These are phyloP conservation scores for Leccinum fibrillosum DNA, from an alignment of 768 basidiomycete species.

Conservation along the genomic window DNA sequence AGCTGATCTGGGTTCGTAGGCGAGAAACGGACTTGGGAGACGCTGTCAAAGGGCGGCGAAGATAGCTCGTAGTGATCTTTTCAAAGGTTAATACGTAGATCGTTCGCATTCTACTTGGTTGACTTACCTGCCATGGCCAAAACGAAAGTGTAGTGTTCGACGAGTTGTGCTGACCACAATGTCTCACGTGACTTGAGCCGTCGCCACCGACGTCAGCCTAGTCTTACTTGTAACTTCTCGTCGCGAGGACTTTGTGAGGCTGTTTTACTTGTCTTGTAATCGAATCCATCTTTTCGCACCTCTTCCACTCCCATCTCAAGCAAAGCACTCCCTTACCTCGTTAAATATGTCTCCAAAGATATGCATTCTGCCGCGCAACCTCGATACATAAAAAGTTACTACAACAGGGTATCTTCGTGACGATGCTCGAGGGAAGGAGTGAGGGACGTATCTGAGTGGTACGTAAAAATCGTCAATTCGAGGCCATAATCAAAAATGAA, in stretches of 20 bases:
- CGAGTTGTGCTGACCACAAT: too few relatives aligned
- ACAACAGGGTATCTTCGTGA: slow-evolving; percentile 37
- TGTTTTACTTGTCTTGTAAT: neutral
- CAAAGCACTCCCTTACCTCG: too few relatives aligned
- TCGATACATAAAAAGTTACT: slow-evolving; percentile 30
- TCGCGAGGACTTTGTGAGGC: slow-evolving; percentile 6
- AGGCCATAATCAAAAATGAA: slow-evolving; percentile 23
- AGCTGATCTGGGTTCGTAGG: slow-evolving; percentile 76
- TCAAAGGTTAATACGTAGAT: neutral
- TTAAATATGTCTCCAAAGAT: slow-evolving; percentile 29
- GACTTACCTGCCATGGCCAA: neutral
- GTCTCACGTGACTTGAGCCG: neutral
- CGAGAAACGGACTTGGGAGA: slow-evolving; percentile 79
- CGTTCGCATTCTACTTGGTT: neutral
- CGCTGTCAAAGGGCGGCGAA: slow-evolving; percentile 81
- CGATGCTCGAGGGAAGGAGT: slow-evolving; percentile 16
- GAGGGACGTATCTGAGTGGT: slow-evolving; percentile 13
- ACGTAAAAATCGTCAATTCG: slow-evolving; percentile 33
- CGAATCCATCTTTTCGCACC: neutral
- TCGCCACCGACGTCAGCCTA: slow-evolving; percentile 9
- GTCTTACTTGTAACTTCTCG: neutral
- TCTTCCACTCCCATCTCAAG: neutral
- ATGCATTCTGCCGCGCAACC: slow-evolving; percentile 36
- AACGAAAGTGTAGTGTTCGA: neutral
- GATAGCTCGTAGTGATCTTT: slow-evolving; percentile 42